phyloP scores from a whole-genome alignment of 2,329 filamentous ascomycete species.

The Colletotrichum cordylinicola region DNA sequence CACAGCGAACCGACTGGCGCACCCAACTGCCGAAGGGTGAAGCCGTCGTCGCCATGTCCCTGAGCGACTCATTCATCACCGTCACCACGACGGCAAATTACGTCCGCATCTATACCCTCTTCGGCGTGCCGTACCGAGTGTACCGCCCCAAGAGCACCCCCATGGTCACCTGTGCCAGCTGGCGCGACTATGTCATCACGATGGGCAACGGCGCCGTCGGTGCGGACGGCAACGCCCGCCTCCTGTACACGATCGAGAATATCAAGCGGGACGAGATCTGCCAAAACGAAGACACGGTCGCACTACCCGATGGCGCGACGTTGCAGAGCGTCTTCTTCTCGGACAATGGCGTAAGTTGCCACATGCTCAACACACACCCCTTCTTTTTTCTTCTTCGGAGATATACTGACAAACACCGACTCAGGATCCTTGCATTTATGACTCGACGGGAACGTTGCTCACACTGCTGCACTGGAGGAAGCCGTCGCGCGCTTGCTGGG shows the following conservation, averaged over 20 bases:
- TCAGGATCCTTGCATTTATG: slow-evolving; percentile 94
- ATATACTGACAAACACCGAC: slow-evolving; percentile 6
- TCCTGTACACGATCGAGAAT: slow-evolving; percentile 93
- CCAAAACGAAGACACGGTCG: slow-evolving; percentile 91
- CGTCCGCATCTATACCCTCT: slow-evolving; percentile 90
- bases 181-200: slow-evolving; percentile 95
- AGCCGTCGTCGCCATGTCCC: slow-evolving; percentile 82
- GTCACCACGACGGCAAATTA: slow-evolving; percentile 88
- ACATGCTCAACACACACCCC: neutral
- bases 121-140: slow-evolving; percentile 86
- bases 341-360: slow-evolving; percentile 75
- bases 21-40: slow-evolving; percentile 89
- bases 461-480: slow-evolving; percentile 91
- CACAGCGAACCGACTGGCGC: slow-evolving; percentile 86
- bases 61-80: slow-evolving; percentile 90
- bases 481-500: slow-evolving; percentile 85
- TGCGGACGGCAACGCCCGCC: slow-evolving; percentile 76
- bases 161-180: slow-evolving; percentile 91
- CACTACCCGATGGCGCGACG: slow-evolving; percentile 75
- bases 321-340: slow-evolving; percentile 91
- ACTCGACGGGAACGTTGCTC: slow-evolving; percentile 87
- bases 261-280: slow-evolving; percentile 92
- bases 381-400: neutral
- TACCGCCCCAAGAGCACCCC: slow-evolving; percentile 92
- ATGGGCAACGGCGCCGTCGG: slow-evolving; percentile 90